These are phyloP conservation scores for Carex kokanica DNA, from an alignment of 176 grass and related monocot species.

Conservation along the genomic window DNA sequence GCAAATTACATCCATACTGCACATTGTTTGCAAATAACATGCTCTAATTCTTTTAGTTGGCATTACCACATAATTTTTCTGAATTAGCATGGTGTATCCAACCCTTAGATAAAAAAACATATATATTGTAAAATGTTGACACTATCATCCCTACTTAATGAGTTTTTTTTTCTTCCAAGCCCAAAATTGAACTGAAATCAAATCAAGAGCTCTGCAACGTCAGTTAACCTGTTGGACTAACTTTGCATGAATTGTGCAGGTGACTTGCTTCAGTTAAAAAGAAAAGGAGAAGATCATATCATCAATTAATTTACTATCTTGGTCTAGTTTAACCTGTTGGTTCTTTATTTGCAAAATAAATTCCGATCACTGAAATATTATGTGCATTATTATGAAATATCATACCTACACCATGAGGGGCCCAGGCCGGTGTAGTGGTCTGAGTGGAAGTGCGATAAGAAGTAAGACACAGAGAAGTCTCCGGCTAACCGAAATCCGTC, in stretches of 20 bases:
- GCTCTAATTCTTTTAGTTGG: no score
- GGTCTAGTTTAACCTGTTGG: neutral
- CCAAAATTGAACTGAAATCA: neutral
- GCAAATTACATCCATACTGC: neutral
- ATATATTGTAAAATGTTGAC: neutral
- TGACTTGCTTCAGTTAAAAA: neutral
- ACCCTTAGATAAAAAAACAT: no score
- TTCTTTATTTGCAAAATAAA: neutral
- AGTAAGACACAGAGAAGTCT: constrained; percentile 81
- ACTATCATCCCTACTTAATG: neutral
- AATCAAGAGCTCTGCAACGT: no score
- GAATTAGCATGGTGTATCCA: neutral
- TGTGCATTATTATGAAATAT: neutral
- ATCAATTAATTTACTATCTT: neutral
- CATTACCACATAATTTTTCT: neutral
- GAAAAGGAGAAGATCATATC: neutral
- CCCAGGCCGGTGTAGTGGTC: constrained; percentile 75
- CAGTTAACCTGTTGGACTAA: no score
- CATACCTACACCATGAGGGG: constrained; percentile 50
- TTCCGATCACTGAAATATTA: neutral
- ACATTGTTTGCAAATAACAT: no score
- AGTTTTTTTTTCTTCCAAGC: neutral
- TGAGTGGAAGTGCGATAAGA: constrained; percentile 95
- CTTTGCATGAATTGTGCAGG: no score
- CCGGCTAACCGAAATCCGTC: constrained; percentile 77